Evolutionary conservation across 192 early-diverging fungal species (phyloP).

Genomic region (Coemansia sp.): DNA sequence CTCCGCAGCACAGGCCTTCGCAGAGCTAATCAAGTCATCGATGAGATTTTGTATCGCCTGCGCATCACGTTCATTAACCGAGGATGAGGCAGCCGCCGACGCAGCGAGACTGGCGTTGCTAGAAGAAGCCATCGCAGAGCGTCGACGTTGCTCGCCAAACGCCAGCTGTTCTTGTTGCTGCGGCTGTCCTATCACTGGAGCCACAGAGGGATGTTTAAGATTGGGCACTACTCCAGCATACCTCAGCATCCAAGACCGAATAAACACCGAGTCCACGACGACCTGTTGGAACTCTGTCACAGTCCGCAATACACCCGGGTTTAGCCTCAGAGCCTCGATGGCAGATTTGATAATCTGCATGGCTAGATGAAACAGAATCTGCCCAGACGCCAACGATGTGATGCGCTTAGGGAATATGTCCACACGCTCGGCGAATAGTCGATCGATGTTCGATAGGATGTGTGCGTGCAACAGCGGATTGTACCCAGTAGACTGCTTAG

Average conservation of each 20-base stretch:
- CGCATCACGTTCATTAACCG: constrained; percentile 37
- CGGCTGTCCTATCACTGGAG: background rate
- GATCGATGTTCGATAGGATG: constrained; percentile 56
- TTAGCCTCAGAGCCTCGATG: constrained; percentile 32
- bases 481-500: background rate
- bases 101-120: background rate
- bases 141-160: constrained; percentile 15
- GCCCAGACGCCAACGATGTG: constrained; percentile 30
- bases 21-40: constrained; percentile 49
- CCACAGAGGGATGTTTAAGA: constrained; percentile 12
- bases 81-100: background rate
- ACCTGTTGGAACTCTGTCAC: constrained; percentile 31
- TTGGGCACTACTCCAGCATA: constrained; percentile 46
- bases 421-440: constrained; percentile 57
- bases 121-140: constrained; percentile 7
- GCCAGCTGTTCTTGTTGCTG: constrained; percentile 1
- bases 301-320: constrained; percentile 18
- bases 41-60: constrained; percentile 42
- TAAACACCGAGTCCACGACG: constrained; percentile 43
- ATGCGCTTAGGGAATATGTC: constrained; percentile 48
- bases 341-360: constrained; percentile 54
- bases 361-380: constrained; percentile 44
- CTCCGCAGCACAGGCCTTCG: constrained; percentile 31
- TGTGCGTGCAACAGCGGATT: constrained; percentile 34
- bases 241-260: constrained; percentile 44